Conservation (phyloP, 1,139 yeast genomes). For the Kluyveromyces sp. region DNA sequence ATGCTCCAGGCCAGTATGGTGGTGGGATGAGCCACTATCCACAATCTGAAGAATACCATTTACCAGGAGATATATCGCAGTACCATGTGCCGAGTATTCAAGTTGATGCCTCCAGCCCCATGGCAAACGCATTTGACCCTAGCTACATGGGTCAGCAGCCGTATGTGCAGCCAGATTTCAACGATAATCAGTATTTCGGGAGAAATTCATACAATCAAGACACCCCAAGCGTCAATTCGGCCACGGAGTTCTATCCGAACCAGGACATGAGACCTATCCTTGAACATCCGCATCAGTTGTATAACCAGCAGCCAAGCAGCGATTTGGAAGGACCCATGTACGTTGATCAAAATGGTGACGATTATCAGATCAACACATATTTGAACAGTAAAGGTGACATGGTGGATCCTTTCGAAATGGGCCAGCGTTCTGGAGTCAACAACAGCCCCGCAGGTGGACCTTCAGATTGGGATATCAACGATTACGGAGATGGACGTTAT, state of each 20-base stretch:
- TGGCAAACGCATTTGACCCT: constrained; percentile 15
- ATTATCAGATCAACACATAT: constrained; percentile 31
- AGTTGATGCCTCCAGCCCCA: constrained; percentile 17
- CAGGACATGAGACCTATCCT: constrained; percentile 20
- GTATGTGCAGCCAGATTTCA: constrained; percentile 8
- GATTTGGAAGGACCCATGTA: constrained; percentile 24
- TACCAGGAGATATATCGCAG: constrained; percentile 1
- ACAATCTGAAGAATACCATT: constrained; percentile 4
- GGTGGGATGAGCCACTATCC: constrained; percentile 16
- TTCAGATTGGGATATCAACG: constrained; percentile 4
- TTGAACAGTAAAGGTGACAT: constrained; percentile 30
- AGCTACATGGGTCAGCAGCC: constrained; percentile 6
- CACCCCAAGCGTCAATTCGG: constrained; percentile 2
- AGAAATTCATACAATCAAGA: constrained; percentile 5
- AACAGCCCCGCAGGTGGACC: not conserved
- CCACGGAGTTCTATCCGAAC: constrained; percentile 13
- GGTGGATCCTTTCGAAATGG: constrained; percentile 29
- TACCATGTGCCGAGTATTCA: constrained; percentile 10
- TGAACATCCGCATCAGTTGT: constrained; percentile 11
- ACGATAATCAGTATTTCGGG: constrained; percentile 16
- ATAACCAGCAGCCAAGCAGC: constrained; percentile 10
- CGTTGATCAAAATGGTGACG: constrained; percentile 32
- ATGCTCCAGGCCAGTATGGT: constrained; percentile 10
- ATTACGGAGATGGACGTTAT: constrained; percentile 1
- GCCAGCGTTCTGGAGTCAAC: not conserved